These are phyloP conservation scores for Talaromyces stipitatus DNA, from an alignment of 495 filamentous ascomycete genomes.

Conservation along the genomic window DNA sequence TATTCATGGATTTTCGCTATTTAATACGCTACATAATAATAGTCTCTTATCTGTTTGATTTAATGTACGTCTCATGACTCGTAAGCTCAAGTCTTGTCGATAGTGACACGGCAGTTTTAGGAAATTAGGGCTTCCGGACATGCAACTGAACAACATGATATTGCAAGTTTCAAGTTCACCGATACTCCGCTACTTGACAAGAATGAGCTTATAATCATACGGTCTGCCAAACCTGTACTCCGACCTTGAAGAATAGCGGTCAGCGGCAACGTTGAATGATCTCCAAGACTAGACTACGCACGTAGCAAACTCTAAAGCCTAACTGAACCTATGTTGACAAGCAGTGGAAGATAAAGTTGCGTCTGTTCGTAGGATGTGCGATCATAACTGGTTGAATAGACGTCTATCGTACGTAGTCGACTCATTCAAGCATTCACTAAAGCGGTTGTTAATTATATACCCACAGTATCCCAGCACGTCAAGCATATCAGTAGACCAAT, in stretches of 20 bases:
- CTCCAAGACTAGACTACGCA: neutral
- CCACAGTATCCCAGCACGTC: neutral
- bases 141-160: too few relatives aligned
- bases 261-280: too few relatives aligned
- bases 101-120: neutral
- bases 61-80: neutral
- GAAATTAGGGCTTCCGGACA: neutral
- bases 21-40: too few relatives aligned
- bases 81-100: neutral
- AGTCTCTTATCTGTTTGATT: neutral
- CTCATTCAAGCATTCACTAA: neutral
- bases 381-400: too few relatives aligned
- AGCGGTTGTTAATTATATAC: neutral
- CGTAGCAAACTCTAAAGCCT: neutral
- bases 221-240: too few relatives aligned
- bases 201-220: too few relatives aligned
- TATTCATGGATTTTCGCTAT: too few relatives aligned
- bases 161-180: too few relatives aligned
- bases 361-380: neutral
- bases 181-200: too few relatives aligned
- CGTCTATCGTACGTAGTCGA: too few relatives aligned
- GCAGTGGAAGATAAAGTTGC: neutral
- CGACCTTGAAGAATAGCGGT: too few relatives aligned
- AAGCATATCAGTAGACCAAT: neutral
- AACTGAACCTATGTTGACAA: neutral